A percentile compares a stretch with the other conserved stretches of the same genome.
Evolutionary conservation across 441 rosid genomes (phyloP).

Genomic region (Flueggea neowawraea): DNA sequence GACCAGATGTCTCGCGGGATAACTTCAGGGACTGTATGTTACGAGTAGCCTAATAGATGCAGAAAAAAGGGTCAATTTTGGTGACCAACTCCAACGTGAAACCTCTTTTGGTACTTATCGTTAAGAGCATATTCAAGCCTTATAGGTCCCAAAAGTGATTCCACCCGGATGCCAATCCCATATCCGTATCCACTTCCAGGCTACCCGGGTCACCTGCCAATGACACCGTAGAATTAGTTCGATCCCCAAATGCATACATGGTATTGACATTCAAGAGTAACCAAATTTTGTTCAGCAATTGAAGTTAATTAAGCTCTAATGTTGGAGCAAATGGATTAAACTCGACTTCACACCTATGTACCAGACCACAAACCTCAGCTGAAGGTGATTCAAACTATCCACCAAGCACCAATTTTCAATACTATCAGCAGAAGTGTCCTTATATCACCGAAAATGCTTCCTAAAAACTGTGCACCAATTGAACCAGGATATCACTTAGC

Average conservation of each 20-base stretch:
- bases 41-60: too few species aligned
- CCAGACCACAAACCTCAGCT: too few species aligned
- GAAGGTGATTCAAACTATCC: too few species aligned
- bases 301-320: too few species aligned
- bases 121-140: constrained; percentile 87
- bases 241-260: neutral
- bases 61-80: constrained; percentile 34
- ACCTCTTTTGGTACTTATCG: constrained; percentile 56
- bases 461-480: neutral
- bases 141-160: constrained; percentile 82
- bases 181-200: constrained; percentile 91
- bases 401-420: too few species aligned
- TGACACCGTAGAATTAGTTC: neutral
- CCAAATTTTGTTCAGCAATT: too few species aligned
- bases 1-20: too few species aligned
- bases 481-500: neutral
- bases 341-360: too few species aligned
- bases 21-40: too few species aligned
- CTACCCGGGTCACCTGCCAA: constrained; percentile 79
- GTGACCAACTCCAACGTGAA: constrained; percentile 93
- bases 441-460: too few species aligned
- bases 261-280: neutral
- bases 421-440: too few species aligned
- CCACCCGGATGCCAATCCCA: constrained; percentile 81
- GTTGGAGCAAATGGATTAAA: too few species aligned